Percentiles rank a stretch among this genome's conserved stretches.
These are phyloP conservation scores for Phytophthora litchii DNA, from an alignment of 352 stramenopile species.

Conservation along the genomic window DNA sequence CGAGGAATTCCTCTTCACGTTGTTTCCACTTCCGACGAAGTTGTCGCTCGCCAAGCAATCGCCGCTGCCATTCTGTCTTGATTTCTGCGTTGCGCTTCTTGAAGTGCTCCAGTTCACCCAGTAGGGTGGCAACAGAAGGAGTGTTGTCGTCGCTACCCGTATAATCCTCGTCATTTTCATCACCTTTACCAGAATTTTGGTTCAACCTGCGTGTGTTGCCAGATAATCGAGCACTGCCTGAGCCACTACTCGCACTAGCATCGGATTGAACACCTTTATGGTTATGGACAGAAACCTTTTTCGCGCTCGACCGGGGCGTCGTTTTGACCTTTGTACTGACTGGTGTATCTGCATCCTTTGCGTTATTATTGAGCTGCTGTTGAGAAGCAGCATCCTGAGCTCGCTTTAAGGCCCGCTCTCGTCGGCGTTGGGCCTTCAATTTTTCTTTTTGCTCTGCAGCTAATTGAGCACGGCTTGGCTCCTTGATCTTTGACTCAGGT, in stretches of 20 bases:
- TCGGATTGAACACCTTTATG: constrained; percentile 10
- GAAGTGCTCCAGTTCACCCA: constrained; percentile 71
- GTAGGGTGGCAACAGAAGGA: constrained; percentile 33
- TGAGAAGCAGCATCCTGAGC: constrained; percentile 9
- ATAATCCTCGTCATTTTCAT: constrained; percentile 38
- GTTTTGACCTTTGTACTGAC: constrained; percentile 12
- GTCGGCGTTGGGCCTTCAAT: constrained; percentile 18
- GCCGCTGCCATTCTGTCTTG: constrained; percentile 78
- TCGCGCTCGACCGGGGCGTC: constrained; percentile 18
- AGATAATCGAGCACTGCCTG: constrained; percentile 8
- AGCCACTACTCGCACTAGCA: constrained; percentile 8
- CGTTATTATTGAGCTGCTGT: constrained; percentile 12
- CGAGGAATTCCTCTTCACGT: constrained; percentile 74
- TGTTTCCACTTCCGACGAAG: constrained; percentile 83
- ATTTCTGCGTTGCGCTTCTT: constrained; percentile 86
- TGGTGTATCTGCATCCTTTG: constrained; percentile 11
- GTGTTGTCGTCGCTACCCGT: constrained; percentile 34
- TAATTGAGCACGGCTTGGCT: constrained; percentile 10
- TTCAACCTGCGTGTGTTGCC: constrained; percentile 15
- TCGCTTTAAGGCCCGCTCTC: constrained; percentile 23
- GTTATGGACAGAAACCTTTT: constrained; percentile 11
- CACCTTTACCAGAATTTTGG: constrained; percentile 18
- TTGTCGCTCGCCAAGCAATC: constrained; percentile 77
- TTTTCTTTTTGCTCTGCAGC: constrained; percentile 22
- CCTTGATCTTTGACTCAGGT: constrained; percentile 43